These are phyloP conservation scores for Aspergillus sergii DNA, from an alignment of 2,329 filamentous ascomycete genomes.

Conservation along the genomic window DNA sequence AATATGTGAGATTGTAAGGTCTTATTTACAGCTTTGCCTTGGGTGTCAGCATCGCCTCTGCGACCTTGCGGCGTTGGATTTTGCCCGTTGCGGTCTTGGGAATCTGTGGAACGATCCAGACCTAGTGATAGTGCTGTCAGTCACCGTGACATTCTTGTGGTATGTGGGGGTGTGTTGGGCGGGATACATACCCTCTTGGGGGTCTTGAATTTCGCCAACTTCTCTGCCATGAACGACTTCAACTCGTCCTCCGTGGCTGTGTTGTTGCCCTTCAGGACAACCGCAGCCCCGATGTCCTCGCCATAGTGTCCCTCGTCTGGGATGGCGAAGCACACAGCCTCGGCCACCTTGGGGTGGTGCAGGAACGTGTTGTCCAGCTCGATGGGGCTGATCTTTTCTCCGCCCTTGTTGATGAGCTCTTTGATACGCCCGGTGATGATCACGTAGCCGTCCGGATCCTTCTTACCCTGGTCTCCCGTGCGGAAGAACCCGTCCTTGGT, in stretches of 20 bases:
- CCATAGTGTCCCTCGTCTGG: slow-evolving; percentile 76
- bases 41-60: slow-evolving; percentile 71
- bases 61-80: slow-evolving; percentile 83
- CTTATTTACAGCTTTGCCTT: slow-evolving; percentile 54
- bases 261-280: slow-evolving; percentile 70
- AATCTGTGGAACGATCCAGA: slow-evolving; percentile 82
- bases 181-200: slow-evolving; percentile 70
- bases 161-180: background rate
- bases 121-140: slow-evolving; percentile 43
- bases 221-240: slow-evolving; percentile 68
- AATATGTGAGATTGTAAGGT: background rate
- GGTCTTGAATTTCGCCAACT: slow-evolving; percentile 80
- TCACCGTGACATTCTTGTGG: slow-evolving; percentile 10
- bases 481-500: slow-evolving; percentile 79
- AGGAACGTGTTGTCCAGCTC: slow-evolving; percentile 81
- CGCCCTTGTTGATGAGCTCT: slow-evolving; percentile 86
- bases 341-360: slow-evolving; percentile 70
- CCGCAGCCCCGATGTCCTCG: slow-evolving; percentile 76
- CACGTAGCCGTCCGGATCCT: slow-evolving; percentile 78
- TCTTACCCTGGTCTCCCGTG: slow-evolving; percentile 82
- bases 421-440: slow-evolving; percentile 91
- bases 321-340: slow-evolving; percentile 82
- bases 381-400: slow-evolving; percentile 87
- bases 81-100: slow-evolving; percentile 93
- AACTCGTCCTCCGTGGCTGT: slow-evolving; percentile 62